Base-by-base conservation (phyloP, 2,329 filamentous ascomycete genomes). In the Colletotrichum eremochloae region DNA sequence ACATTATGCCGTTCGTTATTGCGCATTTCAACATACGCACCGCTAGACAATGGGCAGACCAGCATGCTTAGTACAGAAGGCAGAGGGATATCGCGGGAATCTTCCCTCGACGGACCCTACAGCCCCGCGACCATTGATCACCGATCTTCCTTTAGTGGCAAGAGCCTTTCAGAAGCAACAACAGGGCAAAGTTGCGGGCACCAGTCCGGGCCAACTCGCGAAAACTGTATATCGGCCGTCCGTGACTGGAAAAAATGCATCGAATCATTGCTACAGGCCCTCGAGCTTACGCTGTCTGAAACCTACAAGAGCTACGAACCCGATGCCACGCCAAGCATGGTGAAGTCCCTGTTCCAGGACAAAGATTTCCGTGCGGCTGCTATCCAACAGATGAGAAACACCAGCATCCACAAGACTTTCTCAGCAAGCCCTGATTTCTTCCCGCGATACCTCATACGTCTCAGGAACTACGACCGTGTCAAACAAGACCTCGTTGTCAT, bases 231-330 rank as follows among this genome's bases (percentile, higher is more conserved):
- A 8, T 76, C 76, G 18, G 80, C 80, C 1, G 81, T 88, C 55
- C 80, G 81, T 12, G 85, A 85, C 11, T 88, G 85, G 83, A 84
- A 82, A 75, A 75, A 76, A 1, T 82, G 82, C 48, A 79, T 87
- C 29, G 83, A 86, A 66, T 74, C 77, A 1, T 77, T 88, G 53
- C 76, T 82, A 7, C 81, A 84, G 9, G 81, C 82, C 3, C 81
- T 86, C 29, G 80, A 80, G 67, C 77, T 75, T n/a, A 84, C 81
- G 53, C 76, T 88, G 1, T 77, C 81, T 1, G 81, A 83, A 29
- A 86, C 84, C 1, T 87, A 88, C 73, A 82, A 81, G 71, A 81
- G 78, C 33, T 85, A 86, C 64, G 84, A 86, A 71, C 81, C 81
- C 8, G 81, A 84, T 48, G 82, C 82, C 5, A 85, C 84, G 0